phyloP scores from a whole-genome alignment of 768 basidiomycete species.

The Cyathus striatus region DNA sequence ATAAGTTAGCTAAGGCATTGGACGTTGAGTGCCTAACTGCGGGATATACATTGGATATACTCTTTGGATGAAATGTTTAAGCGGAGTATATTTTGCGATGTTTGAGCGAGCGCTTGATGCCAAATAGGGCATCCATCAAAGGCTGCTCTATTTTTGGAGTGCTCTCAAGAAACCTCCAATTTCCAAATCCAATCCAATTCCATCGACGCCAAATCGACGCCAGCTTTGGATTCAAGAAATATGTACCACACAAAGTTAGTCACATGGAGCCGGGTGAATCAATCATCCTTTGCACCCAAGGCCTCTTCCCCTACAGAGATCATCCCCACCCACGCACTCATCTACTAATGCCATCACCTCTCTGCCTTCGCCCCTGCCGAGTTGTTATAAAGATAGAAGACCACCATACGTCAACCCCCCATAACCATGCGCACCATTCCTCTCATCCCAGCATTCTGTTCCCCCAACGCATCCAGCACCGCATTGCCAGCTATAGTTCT shows the following conservation, averaged over 20 bases:
- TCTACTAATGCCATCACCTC: too few relatives aligned
- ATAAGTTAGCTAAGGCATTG: too few relatives aligned
- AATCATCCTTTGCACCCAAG: neutral
- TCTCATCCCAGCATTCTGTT: neutral
- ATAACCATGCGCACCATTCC: neutral
- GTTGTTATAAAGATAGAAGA: neutral
- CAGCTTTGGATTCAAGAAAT: too few relatives aligned
- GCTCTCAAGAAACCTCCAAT: neutral
- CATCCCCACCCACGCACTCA: neutral
- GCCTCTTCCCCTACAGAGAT: neutral
- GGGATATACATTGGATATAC: neutral
- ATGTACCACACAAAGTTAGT: neutral
- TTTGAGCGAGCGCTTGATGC: neutral
- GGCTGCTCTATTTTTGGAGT: too few relatives aligned
- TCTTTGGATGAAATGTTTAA: conserved; percentile 1
- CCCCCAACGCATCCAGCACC: neutral
- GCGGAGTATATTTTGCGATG: neutral
- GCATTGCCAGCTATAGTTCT: neutral
- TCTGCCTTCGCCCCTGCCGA: neutral
- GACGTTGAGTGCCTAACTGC: too few relatives aligned
- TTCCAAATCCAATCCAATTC: neutral
- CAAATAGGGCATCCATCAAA: neutral
- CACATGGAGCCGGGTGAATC: conserved; percentile 4
- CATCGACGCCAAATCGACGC: neutral
- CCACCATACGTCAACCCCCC: too few relatives aligned